These are phyloP conservation scores for Prototheca wickerhamii DNA, from an alignment of 163 green algal genomes.

Conservation along the genomic window DNA sequence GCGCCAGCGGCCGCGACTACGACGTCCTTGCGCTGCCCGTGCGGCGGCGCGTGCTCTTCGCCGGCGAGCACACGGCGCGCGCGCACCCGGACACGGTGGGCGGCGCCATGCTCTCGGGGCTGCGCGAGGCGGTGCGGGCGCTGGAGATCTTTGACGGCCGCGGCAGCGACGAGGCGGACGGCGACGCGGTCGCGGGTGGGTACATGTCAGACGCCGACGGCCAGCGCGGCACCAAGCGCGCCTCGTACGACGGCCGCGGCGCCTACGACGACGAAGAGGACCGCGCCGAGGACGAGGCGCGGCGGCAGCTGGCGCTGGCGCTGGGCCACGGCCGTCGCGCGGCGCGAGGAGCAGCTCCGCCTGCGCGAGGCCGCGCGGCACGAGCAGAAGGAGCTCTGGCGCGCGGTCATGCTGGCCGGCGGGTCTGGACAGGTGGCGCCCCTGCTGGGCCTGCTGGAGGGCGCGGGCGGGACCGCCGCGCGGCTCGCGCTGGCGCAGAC, in stretches of 20 bases:
- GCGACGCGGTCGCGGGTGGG: slow-evolving; percentile 1
- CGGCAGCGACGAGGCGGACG: slow-evolving; percentile 9
- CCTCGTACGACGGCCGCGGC: neutral
- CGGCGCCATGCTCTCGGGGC: slow-evolving; percentile 71
- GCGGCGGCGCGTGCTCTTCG: slow-evolving; percentile 40
- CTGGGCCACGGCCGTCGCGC: slow-evolving; percentile 3
- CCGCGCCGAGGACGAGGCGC: slow-evolving; percentile 6
- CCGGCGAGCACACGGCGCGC: slow-evolving; percentile 59
- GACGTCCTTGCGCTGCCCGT: slow-evolving; percentile 60
- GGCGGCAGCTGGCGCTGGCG: slow-evolving; percentile 1
- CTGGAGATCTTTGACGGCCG: slow-evolving; percentile 36
- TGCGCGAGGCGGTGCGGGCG: slow-evolving; percentile 59
- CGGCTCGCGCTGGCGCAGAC: slow-evolving; percentile 9
- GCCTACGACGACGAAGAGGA: slow-evolving; percentile 5
- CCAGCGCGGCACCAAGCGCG: neutral
- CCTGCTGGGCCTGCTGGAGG: slow-evolving; percentile 16
- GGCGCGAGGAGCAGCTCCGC: slow-evolving; percentile 5
- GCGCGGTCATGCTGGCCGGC: slow-evolving; percentile 22
- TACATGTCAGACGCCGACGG: neutral
- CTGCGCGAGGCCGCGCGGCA: slow-evolving; percentile 17
- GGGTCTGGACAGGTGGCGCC: slow-evolving; percentile 9
- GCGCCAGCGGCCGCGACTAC: slow-evolving; percentile 59
- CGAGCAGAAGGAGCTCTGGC: slow-evolving; percentile 24
- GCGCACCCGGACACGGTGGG: slow-evolving; percentile 86
- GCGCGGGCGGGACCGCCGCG: neutral